Evolutionary conservation across 1,284 basidiomycete genomes (phyloP).

Genomic region (Ustilago sp.): DNA sequence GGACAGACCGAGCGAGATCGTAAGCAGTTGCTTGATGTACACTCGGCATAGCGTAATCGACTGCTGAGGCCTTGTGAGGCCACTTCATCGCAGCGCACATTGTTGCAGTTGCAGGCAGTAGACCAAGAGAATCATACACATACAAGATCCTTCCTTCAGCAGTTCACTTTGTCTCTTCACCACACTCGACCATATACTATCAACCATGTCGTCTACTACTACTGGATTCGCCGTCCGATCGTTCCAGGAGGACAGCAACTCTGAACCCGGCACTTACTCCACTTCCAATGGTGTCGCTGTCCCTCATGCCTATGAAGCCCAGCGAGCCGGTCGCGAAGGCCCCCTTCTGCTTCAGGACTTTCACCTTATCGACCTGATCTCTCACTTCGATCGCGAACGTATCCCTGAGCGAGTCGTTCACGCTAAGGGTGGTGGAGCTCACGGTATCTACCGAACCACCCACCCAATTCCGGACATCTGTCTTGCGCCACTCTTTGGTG

Average conservation of each 20-base stretch:
- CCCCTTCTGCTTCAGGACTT: slow-evolving; percentile 82
- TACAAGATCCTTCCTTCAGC: not conserved
- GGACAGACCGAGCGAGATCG: not conserved
- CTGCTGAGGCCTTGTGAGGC: not conserved
- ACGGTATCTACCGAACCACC: slow-evolving; percentile 56
- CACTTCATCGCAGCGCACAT: not conserved
- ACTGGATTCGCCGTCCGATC: slow-evolving; percentile 33
- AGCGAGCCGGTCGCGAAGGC: slow-evolving; percentile 80
- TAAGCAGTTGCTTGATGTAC: slow-evolving; percentile 1
- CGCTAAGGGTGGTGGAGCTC: slow-evolving; percentile 62
- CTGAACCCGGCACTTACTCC: slow-evolving; percentile 42
- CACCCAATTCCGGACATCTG: slow-evolving; percentile 53
- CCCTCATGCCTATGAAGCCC: slow-evolving; percentile 78
- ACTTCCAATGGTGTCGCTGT: slow-evolving; percentile 53
- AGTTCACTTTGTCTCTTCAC: not conserved
- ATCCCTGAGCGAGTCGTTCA: slow-evolving; percentile 67
- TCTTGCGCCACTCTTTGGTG: slow-evolving; percentile 46
- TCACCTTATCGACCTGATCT: slow-evolving; percentile 56
- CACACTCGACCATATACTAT: not conserved
- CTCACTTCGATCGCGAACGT: slow-evolving; percentile 65
- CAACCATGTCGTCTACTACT: slow-evolving; percentile 36
- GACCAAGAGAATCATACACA: not conserved
- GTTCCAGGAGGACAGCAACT: slow-evolving; percentile 39
- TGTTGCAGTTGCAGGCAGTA: no score
- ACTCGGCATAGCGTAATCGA: not conserved